Percentiles rank a stretch among this genome's conserved stretches.
phyloP scores from a whole-genome alignment of 768 basidiomycete genomes.

The Leucosporidium yakuticum region DNA sequence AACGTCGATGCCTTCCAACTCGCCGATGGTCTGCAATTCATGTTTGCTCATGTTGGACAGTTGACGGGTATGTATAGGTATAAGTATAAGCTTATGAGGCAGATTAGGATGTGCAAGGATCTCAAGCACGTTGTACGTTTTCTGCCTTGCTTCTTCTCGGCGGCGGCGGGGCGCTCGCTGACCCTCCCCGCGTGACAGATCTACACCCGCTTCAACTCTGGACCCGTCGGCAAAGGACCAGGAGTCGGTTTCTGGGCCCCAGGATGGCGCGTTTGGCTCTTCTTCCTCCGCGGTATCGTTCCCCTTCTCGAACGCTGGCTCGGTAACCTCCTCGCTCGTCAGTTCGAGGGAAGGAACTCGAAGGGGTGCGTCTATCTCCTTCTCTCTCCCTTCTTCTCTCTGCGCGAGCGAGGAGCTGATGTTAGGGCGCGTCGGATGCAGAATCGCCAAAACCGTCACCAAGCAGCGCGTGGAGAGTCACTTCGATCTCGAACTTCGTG shows the following conservation, averaged over 20 bases:
- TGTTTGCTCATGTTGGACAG: conserved; percentile 94
- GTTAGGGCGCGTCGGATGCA: conserved; percentile 59
- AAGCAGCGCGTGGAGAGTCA: conserved; percentile 99
- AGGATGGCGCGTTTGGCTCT: conserved; percentile 98
- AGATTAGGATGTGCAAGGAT: conserved; percentile 99
- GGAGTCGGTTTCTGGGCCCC: conserved; percentile 99
- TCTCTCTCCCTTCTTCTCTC: neutral
- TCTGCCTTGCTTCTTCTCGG: neutral
- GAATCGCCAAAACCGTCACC: conserved; percentile 94
- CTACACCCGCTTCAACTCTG: conserved; percentile 99
- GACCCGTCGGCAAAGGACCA: conserved; percentile 97
- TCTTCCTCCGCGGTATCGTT: conserved; percentile 98
- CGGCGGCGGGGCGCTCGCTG: neutral
- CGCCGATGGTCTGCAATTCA: conserved; percentile 96
- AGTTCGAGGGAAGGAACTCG: conserved; percentile 91
- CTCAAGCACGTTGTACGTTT: conserved; percentile 69
- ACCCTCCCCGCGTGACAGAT: conserved; percentile 46
- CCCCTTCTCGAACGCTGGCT: conserved; percentile 97
- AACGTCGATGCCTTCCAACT: conserved; percentile 99
- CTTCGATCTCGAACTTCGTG: conserved; percentile 92
- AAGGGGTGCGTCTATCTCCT: conserved; percentile 34
- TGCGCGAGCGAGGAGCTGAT: neutral
- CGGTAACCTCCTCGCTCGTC: conserved; percentile 91
- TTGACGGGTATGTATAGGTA: conserved; percentile 99
- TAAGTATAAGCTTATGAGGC: conserved; percentile 99